phyloP scores from a whole-genome alignment of 1,139 yeast species.

The Pichia sp. region DNA sequence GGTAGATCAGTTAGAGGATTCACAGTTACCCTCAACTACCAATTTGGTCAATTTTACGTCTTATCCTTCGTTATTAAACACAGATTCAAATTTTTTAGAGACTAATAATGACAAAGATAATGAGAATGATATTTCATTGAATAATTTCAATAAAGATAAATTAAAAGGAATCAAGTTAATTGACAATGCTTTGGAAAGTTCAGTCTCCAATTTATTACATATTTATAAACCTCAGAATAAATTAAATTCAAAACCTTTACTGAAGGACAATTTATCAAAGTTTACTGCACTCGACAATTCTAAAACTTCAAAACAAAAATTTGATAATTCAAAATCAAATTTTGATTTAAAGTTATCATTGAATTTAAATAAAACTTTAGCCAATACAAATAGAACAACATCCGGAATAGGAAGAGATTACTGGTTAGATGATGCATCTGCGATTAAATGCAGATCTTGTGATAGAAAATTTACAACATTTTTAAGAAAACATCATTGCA shows the following conservation, averaged over 20 bases:
- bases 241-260: neutral
- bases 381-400: constrained; percentile 16
- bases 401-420: constrained; percentile 35
- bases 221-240: neutral
- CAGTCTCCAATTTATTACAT: constrained; percentile 2
- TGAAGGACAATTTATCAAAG: constrained; percentile 1
- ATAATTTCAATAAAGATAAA: no score
- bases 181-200: no score
- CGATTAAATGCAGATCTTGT: constrained; percentile 50
- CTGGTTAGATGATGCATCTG: constrained; percentile 59
- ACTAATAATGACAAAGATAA: neutral
- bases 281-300: constrained; percentile 1
- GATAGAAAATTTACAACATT: constrained; percentile 57
- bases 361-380: constrained; percentile 20
- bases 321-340: neutral
- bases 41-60: constrained; percentile 7
- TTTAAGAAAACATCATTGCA: constrained; percentile 88
- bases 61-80: constrained; percentile 1
- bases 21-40: constrained; percentile 5
- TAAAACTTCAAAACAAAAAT: neutral
- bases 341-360: constrained; percentile 12
- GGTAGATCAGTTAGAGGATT: constrained; percentile 1
- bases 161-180: no score
- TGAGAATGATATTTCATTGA: neutral
- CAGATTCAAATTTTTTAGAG: neutral